These are phyloP conservation scores for Spizellomyces punctatus DNA, from an alignment of 192 early-diverging fungal genomes.

Conservation along the genomic window DNA sequence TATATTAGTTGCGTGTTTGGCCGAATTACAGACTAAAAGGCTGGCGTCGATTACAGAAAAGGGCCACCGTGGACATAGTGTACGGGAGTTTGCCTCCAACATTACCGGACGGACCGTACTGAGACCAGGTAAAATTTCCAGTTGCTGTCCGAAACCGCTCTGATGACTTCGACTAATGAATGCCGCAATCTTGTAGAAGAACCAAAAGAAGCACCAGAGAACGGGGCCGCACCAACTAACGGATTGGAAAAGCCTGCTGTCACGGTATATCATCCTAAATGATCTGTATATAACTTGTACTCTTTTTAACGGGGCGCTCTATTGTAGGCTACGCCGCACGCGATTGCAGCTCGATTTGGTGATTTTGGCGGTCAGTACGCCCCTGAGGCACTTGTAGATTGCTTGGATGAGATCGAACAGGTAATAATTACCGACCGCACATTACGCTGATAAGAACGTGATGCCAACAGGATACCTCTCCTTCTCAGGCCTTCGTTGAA, in stretches of 20 bases:
- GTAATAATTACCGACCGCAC: conserved; percentile 15
- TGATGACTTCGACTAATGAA: too few species aligned
- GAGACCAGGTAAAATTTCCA: not conserved
- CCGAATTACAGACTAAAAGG: not conserved
- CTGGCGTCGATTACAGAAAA: conserved; percentile 26
- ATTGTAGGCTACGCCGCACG: not conserved
- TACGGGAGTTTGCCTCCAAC: conserved; percentile 53
- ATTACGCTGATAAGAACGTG: too few species aligned
- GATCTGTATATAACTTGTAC: too few species aligned
- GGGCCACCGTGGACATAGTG: conserved; percentile 43
- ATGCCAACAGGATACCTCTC: too few species aligned
- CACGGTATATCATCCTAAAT: too few species aligned
- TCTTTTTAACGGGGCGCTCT: too few species aligned
- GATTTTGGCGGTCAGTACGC: conserved; percentile 97
- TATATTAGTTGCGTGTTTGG: conserved; percentile 4
- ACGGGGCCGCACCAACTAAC: not conserved
- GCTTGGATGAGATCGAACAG: conserved; percentile 85
- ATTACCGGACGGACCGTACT: conserved; percentile 51
- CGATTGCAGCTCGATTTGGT: conserved; percentile 80
- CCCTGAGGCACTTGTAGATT: conserved; percentile 95
- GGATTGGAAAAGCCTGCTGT: too few species aligned
- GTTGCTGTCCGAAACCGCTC: too few species aligned
- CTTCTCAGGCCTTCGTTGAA: conserved; percentile 65
- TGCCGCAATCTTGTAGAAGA: too few species aligned
- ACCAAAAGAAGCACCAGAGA: conserved; percentile 18